Base-by-base conservation (phyloP, 2,329 filamentous ascomycete species). In the Fusarium humuli region DNA sequence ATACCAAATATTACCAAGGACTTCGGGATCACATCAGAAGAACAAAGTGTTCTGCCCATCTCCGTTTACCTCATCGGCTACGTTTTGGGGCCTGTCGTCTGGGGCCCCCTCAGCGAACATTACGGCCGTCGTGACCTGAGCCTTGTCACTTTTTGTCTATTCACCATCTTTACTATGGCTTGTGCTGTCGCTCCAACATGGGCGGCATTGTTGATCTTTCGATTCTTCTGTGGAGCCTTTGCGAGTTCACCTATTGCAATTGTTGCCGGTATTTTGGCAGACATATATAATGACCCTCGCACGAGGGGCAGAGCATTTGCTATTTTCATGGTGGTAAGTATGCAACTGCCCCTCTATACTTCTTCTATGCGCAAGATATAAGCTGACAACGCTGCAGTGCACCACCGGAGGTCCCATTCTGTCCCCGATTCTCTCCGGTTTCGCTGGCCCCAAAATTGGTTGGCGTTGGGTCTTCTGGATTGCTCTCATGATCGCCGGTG, bases 381-480 rank as follows among this genome's bases (percentile, higher is more conserved):
- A 34, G 45, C 72, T 76, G 22, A 76, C 47, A 7, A 10, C 3
- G 11, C 20, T 20, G 27, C 66, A 87, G 85, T 84, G 85, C 16
- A 93, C 91, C 6, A 85, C 87, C 1, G 88, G 88, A 46, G 91
- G 91, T 1, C 91, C 90, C 1, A 83, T 92, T n/a, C 78, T 90
- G 4, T 88, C 89, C 2, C 91, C 91, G 5, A 86, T 91, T 18
- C 83, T 91, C 23, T 88, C 88, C 1, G 91, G 90, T 12, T 92
- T 86, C 78, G 85, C 87, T 41, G 82, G 87, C 1, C 76, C 82
- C 2, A 83, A 82, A 3, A 84, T 91, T 27, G 86, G 85, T 27
- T 93, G 91, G 91, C 84, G 88, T 44, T 93, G 91, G 91, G 80
- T 86, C 3, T 92, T 92, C 74, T 92, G 90, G 87, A 85, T 93